Evolutionary conservation across 2,329 filamentous ascomycete genomes (phyloP).

Genomic region (Monilinia vaccinii-corymbosi): DNA sequence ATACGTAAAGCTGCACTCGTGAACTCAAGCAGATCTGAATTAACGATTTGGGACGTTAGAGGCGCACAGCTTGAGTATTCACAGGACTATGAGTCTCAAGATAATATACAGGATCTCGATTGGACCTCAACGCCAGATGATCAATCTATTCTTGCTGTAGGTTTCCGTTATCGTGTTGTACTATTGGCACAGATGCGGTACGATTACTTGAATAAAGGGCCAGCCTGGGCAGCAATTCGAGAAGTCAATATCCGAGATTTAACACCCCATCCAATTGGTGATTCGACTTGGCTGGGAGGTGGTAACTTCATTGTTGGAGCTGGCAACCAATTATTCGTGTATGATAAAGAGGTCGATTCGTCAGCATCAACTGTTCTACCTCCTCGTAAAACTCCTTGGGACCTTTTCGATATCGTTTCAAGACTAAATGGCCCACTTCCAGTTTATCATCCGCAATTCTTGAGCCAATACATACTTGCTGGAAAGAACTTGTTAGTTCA

Average conservation of each 20-base stretch:
- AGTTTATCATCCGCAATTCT: constrained; percentile 83
- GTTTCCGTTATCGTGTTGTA: constrained; percentile 77
- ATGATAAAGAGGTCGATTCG: constrained; percentile 64
- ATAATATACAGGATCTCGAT: constrained; percentile 76
- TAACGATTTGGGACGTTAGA: constrained; percentile 88
- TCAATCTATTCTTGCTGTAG: constrained; percentile 85
- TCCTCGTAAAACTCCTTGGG: constrained; percentile 29
- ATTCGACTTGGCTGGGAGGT: constrained; percentile 82
- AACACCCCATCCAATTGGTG: constrained; percentile 83
- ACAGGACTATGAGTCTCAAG: constrained; percentile 61
- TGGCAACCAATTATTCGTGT: constrained; percentile 84
- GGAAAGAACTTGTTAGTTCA: constrained; percentile 69
- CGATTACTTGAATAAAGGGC: constrained; percentile 79
- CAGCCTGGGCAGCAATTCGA: constrained; percentile 80
- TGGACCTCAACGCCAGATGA: constrained; percentile 89
- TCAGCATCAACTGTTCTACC: constrained; percentile 30
- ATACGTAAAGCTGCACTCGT: constrained; percentile 82
- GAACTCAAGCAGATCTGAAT: constrained; percentile 58
- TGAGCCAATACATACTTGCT: constrained; percentile 76
- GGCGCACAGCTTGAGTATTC: constrained; percentile 75
- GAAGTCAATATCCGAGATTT: constrained; percentile 74
- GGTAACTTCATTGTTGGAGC: constrained; percentile 81
- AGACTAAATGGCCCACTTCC: constrained; percentile 80
- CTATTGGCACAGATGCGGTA: constrained; percentile 82
- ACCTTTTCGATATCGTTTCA: constrained; percentile 75